phyloP scores from a whole-genome alignment of 2,329 filamentous ascomycete genomes.

The Dothiorella sarmentorum region DNA sequence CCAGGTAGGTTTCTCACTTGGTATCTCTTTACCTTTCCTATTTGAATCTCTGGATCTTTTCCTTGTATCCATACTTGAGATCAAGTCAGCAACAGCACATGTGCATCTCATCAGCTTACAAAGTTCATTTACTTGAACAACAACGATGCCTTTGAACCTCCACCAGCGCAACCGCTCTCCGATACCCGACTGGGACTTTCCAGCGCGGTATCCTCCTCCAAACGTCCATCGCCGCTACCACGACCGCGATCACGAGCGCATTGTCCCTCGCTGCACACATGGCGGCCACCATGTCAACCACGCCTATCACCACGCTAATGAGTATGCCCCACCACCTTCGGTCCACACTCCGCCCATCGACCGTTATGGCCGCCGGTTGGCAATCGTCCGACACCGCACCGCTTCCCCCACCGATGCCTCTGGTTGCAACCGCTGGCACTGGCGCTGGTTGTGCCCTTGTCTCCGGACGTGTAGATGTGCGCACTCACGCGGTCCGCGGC shows the following conservation, averaged over 20 bases:
- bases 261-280: neutral
- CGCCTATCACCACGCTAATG: neutral
- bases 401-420: neutral
- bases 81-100: no score
- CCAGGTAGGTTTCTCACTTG: neutral
- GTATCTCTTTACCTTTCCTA: neutral
- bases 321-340: no score
- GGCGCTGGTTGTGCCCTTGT: neutral
- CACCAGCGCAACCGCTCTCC: neutral
- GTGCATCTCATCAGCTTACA: neutral
- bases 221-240: neutral
- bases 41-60: neutral
- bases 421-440: neutral
- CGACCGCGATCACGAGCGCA: neutral
- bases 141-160: neutral
- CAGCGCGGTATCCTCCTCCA: neutral
- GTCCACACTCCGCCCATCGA: no score
- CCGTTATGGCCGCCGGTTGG: neutral
- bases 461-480: neutral
- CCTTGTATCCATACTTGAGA: neutral
- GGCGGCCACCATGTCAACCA: neutral
- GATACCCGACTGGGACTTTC: neutral
- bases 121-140: neutral
- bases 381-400: neutral
- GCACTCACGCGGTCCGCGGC: neutral